A percentile compares a stretch with the other conserved stretches of the same genome.
phyloP scores from a whole-genome alignment of 768 basidiomycete species.

The Suillus luteus region DNA sequence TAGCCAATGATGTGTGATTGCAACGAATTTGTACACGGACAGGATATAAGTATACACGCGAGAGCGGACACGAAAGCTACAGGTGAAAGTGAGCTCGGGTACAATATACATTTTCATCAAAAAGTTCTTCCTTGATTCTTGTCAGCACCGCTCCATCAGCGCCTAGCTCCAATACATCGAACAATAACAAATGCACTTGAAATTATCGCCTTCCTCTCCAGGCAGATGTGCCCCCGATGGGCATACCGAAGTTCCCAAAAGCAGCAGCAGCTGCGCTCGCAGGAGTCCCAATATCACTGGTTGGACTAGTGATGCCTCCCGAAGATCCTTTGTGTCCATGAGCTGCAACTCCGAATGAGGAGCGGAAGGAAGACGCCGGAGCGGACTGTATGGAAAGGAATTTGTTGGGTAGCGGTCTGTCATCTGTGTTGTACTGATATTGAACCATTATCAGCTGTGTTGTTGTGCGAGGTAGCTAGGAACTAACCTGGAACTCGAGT shows the following conservation, averaged over 20 bases:
- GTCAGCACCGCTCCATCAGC: not conserved
- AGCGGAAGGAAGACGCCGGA: constrained; percentile 65
- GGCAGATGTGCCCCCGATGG: constrained; percentile 33
- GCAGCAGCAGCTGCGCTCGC: constrained; percentile 39
- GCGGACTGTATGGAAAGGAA: constrained; percentile 78
- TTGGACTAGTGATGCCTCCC: constrained; percentile 24
- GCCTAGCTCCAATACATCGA: constrained; percentile 7
- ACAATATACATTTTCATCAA: not conserved
- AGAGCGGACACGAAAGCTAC: not conserved
- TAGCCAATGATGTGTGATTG: not conserved
- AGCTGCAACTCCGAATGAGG: constrained; percentile 54
- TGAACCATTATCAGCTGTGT: not conserved
- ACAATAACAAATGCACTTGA: constrained; percentile 6
- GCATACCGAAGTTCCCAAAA: constrained; percentile 50
- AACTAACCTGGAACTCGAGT: constrained; percentile 83
- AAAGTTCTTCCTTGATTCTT: not conserved
- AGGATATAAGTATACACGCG: not conserved
- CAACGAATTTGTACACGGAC: not conserved
- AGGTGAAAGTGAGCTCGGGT: not conserved
- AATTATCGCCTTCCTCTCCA: constrained; percentile 32
- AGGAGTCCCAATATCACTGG: constrained; percentile 25
- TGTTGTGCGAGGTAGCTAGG: constrained; percentile 5
- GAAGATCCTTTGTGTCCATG: constrained; percentile 27
- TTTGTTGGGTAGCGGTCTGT: constrained; percentile 77
- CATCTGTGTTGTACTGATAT: constrained; percentile 81